Evolutionary conservation across 805 yeast species (phyloP).

Genomic region (Citeromyces nyonsensis): DNA sequence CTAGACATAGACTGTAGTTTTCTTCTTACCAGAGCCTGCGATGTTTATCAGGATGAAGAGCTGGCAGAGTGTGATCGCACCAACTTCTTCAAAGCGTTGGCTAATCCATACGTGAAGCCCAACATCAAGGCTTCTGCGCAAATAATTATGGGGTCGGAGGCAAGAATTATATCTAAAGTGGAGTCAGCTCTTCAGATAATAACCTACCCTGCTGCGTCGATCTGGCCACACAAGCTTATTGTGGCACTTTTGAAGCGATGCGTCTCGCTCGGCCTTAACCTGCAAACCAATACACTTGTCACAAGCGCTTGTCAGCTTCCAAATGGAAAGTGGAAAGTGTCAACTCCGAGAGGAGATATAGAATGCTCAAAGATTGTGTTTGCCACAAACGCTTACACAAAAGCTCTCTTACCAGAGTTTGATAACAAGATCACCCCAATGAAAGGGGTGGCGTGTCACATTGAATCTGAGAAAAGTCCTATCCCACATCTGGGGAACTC

Average conservation of each 20-base stretch:
- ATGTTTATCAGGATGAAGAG: conserved; percentile 13
- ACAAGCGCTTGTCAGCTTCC: conserved; percentile 8
- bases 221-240: conserved; percentile 28
- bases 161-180: conserved; percentile 13
- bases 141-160: conserved; percentile 15
- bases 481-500: conserved; percentile 20
- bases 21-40: conserved; percentile 16
- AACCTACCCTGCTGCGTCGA: conserved; percentile 22
- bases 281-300: conserved; percentile 26
- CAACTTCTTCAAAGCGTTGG: too few species aligned
- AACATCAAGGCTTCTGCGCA: conserved; percentile 3
- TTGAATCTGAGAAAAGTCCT: conserved; percentile 9
- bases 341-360: conserved; percentile 15
- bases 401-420: conserved; percentile 9
- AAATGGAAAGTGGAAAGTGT: conserved; percentile 16
- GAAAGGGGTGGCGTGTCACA: conserved; percentile 12
- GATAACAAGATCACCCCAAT: conserved; percentile 12
- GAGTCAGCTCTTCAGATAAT: conserved; percentile 14
- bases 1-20: conserved; percentile 21
- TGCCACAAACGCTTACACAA: conserved; percentile 16
- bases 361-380: conserved; percentile 15
- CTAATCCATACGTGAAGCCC: too few species aligned
- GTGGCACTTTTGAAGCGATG: conserved; percentile 14
- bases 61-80: too few species aligned
- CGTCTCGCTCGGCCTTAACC: conserved; percentile 17